These are phyloP conservation scores for Penicillium crystallinum DNA, from an alignment of 495 filamentous ascomycete species.

Conservation along the genomic window DNA sequence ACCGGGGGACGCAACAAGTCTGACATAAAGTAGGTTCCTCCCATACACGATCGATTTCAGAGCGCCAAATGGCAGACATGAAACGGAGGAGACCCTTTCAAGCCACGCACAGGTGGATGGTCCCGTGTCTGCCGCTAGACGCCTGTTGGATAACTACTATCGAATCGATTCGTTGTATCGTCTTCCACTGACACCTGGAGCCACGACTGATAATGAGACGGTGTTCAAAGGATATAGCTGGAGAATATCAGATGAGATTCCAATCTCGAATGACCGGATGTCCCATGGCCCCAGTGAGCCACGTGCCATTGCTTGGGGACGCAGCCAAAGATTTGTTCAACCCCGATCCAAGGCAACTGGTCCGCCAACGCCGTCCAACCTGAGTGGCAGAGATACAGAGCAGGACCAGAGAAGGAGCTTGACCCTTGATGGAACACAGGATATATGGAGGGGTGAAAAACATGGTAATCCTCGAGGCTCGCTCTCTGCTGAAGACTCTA, in stretches of 20 bases:
- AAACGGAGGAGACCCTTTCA: conserved; percentile 19
- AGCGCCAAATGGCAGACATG: conserved; percentile 11
- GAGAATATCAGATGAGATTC: conserved; percentile 24
- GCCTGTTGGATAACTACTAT: conserved; percentile 17
- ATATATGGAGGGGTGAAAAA: conserved; percentile 2
- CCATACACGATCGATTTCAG: conserved; percentile 39
- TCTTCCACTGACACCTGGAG: conserved; percentile 53
- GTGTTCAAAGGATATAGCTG: conserved; percentile 52
- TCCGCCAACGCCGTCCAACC: conserved; percentile 60
- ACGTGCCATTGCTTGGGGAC: conserved; percentile 61
- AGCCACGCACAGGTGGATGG: conserved; percentile 29
- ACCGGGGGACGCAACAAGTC: neutral
- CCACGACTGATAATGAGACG: conserved; percentile 51
- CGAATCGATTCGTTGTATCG: conserved; percentile 21
- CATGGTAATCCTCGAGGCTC: conserved; percentile 42
- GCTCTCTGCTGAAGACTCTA: conserved; percentile 58
- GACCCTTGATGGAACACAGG: conserved; percentile 7
- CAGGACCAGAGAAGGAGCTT: conserved; percentile 9
- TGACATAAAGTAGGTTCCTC: conserved; percentile 25
- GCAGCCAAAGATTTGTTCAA: conserved; percentile 57
- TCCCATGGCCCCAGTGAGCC: conserved; percentile 53
- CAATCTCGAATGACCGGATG: conserved; percentile 23
- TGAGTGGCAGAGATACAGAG: conserved; percentile 49
- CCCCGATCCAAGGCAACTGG: conserved; percentile 64
- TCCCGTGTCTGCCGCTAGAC: conserved; percentile 33